phyloP scores from a whole-genome alignment of 2,329 filamentous ascomycete species.

The Hypocreales sp. region DNA sequence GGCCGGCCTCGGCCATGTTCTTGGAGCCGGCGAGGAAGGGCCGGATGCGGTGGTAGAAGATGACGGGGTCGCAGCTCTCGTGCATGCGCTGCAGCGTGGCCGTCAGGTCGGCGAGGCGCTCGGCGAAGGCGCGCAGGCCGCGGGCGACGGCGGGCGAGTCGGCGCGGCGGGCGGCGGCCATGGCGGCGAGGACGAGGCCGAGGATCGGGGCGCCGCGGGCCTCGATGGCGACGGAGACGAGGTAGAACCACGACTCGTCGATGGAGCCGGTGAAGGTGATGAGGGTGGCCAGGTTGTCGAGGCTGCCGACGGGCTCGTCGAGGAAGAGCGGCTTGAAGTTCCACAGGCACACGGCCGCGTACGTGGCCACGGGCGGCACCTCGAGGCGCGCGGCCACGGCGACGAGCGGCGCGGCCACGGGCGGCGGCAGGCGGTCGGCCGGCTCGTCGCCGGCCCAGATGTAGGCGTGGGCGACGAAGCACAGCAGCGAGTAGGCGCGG shows the following conservation, averaged over 20 bases:
- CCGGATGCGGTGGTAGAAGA: conserved; percentile 94
- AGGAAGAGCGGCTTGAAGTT: conserved; percentile 90
- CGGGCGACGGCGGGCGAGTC: conserved; percentile 59
- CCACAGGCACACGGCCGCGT: conserved; percentile 84
- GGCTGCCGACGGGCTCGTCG: conserved; percentile 63
- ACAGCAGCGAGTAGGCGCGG: conserved; percentile 77
- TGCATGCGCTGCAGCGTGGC: conserved; percentile 76
- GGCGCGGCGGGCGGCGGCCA: conserved; percentile 57
- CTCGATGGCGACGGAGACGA: conserved; percentile 91
- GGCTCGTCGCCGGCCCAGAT: conserved; percentile 89
- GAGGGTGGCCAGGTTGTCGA: conserved; percentile 79
- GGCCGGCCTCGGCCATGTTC: conserved; percentile 90
- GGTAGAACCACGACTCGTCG: conserved; percentile 98
- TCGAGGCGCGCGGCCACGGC: conserved; percentile 64
- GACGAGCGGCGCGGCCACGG: conserved; percentile 72
- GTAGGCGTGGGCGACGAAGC: conserved; percentile 87
- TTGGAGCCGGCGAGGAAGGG: conserved; percentile 92
- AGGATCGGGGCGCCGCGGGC: conserved; percentile 78
- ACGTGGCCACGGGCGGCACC: conserved; percentile 84
- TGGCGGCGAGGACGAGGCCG: conserved; percentile 76
- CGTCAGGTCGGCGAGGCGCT: conserved; percentile 74
- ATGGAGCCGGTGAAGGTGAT: conserved; percentile 86
- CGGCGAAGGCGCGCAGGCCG: conserved; percentile 69
- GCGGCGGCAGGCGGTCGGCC: conserved; percentile 60
- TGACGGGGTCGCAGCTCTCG: conserved; percentile 82